A percentile compares a stretch with the other conserved stretches of the same genome.
Evolutionary conservation across 2,329 filamentous ascomycete genomes (phyloP).

Genomic region (Colletotrichum musicola): DNA sequence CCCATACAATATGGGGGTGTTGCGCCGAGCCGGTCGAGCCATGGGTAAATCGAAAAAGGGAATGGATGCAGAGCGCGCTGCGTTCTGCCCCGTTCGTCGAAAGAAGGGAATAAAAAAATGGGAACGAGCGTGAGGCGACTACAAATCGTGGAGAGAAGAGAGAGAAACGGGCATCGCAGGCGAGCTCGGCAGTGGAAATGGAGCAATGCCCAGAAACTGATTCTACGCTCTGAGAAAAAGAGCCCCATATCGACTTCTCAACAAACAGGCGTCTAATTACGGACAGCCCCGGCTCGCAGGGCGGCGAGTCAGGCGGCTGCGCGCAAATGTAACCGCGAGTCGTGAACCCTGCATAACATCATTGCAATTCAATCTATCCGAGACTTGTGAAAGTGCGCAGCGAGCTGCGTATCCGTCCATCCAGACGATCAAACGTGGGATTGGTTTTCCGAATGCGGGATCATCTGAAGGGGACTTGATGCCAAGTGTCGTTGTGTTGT

Average conservation of each 20-base stretch:
- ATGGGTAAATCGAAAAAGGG: not conserved
- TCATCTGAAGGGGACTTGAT: not conserved
- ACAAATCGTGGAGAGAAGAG: not conserved
- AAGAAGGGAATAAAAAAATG: not conserved
- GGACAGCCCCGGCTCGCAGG: not conserved
- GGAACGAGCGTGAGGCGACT: not conserved
- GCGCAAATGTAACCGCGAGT: not conserved
- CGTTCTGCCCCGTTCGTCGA: not conserved
- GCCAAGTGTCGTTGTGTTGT: not conserved
- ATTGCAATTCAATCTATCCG: not conserved
- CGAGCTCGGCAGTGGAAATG: not conserved
- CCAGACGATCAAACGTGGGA: not conserved
- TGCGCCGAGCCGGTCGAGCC: constrained; percentile 13
- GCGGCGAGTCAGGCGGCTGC: not conserved
- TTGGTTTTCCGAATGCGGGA: not conserved
- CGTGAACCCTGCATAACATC: not conserved
- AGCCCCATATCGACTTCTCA: not conserved
- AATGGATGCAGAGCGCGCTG: not conserved
- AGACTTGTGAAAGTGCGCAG: not conserved
- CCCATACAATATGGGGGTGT: not conserved
- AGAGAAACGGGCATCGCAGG: not conserved
- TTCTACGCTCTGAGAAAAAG: not conserved
- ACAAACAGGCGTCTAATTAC: not conserved
- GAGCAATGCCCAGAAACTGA: not conserved
- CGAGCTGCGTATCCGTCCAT: too few relatives aligned